Percentiles rank a stretch among this genome's conserved stretches.
Conservation (phyloP, 1,284 basidiomycete genomes). For the Austroboletus olivaceoglutinosus region DNA sequence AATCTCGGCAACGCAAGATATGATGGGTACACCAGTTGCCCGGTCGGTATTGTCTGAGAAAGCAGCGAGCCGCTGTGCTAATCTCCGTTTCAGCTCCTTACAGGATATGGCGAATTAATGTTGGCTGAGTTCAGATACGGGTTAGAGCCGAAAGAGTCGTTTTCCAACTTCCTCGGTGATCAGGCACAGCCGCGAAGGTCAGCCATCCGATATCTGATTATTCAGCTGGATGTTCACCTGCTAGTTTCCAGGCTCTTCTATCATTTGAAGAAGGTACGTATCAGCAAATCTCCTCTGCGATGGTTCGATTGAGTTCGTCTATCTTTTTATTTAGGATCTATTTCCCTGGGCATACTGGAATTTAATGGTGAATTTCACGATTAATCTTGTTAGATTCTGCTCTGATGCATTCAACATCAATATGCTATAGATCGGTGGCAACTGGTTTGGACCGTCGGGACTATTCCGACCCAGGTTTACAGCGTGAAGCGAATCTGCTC, state of each 20-base stretch:
- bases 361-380: conserved; percentile 56
- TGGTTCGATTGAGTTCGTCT: not conserved
- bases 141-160: conserved; percentile 82
- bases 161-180: conserved; percentile 63
- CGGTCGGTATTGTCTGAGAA: conserved; percentile 46
- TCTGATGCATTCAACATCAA: conserved; percentile 4
- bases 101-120: conserved; percentile 84
- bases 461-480: conserved; percentile 46
- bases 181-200: conserved; percentile 68
- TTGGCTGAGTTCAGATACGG: conserved; percentile 92
- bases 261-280: conserved; percentile 84
- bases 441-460: conserved; percentile 66
- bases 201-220: conserved; percentile 11
- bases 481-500: conserved; percentile 7
- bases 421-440: conserved; percentile 56
- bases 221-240: conserved; percentile 6
- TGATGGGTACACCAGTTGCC: conserved; percentile 84
- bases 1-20: conserved; percentile 67
- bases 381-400: not conserved
- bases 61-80: conserved; percentile 2
- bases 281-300: not conserved
- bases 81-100: conserved; percentile 57
- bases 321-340: conserved; percentile 50
- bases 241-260: conserved; percentile 66
- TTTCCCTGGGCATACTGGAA: conserved; percentile 92